Evolutionary conservation across 2,329 filamentous ascomycete species (phyloP).

Genomic region (Chrysosporium queenslandicum): DNA sequence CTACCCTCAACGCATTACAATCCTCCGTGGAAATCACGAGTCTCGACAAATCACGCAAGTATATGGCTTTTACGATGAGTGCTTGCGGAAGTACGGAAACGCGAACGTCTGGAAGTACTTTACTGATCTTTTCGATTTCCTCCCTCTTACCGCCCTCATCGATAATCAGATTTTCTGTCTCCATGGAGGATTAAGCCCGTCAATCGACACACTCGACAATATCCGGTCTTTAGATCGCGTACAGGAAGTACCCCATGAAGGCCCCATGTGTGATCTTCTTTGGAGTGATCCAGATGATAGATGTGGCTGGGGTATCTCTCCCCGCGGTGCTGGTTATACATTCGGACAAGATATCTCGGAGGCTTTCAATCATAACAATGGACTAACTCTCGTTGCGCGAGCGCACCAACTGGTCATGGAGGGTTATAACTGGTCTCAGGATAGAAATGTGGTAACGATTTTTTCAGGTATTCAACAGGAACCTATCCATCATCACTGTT

Average conservation of each 20-base stretch:
- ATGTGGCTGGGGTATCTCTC: constrained; percentile 60
- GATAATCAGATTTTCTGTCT: constrained; percentile 66
- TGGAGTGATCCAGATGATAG: constrained; percentile 67
- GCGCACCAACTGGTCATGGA: constrained; percentile 69
- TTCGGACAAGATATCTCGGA: constrained; percentile 63
- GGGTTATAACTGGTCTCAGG: constrained; percentile 81
- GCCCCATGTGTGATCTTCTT: constrained; percentile 65
- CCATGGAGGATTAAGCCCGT: constrained; percentile 60
- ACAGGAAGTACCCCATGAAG: constrained; percentile 67
- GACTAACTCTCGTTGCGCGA: constrained; percentile 59
- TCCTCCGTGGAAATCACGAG: constrained; percentile 66
- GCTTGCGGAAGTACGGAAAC: constrained; percentile 66
- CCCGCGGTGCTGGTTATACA: constrained; percentile 54
- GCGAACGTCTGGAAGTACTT: constrained; percentile 71
- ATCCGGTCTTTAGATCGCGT: constrained; percentile 63
- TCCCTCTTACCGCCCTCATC: constrained; percentile 62
- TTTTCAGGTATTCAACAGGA: constrained; percentile 23
- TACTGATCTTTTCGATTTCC: constrained; percentile 68
- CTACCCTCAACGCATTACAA: constrained; percentile 61
- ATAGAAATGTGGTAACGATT: constrained; percentile 69
- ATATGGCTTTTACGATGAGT: constrained; percentile 71
- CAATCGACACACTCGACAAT: constrained; percentile 65
- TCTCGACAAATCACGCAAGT: constrained; percentile 69
- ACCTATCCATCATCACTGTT: neutral
- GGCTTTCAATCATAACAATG: constrained; percentile 70